Evolutionary conservation across 1,139 yeast species (phyloP).

Genomic region (Insectozyma bohioensis): DNA sequence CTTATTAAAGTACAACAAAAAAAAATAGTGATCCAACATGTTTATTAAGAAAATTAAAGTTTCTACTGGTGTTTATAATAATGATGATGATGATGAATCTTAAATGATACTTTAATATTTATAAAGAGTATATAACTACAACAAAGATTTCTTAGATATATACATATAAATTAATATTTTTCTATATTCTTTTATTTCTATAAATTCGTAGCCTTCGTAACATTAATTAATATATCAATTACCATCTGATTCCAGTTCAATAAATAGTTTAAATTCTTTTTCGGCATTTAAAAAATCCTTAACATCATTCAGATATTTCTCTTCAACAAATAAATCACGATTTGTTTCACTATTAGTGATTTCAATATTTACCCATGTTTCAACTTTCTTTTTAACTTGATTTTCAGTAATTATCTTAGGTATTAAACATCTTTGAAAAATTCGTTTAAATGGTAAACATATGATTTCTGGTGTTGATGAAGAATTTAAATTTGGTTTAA

Average conservation of each 20-base stretch:
- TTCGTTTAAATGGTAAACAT: conserved; percentile 54
- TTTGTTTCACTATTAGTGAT: conserved; percentile 41
- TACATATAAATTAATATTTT: not conserved
- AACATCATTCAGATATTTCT: conserved; percentile 28
- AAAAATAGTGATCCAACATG: too few species aligned
- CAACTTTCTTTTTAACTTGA: conserved; percentile 25
- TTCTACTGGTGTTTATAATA: too few species aligned
- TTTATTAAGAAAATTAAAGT: too few species aligned
- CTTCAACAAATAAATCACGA: conserved; percentile 23
- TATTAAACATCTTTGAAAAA: conserved; percentile 49
- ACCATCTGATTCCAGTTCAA: conserved; percentile 28
- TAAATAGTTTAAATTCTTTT: conserved; percentile 32
- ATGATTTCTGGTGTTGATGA: conserved; percentile 41
- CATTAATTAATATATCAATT: too few species aligned
- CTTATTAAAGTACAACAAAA: conserved; percentile 48
- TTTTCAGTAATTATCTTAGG: conserved; percentile 21
- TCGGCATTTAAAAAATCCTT: conserved; percentile 41
- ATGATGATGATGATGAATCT: too few species aligned
- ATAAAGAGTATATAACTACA: too few species aligned
- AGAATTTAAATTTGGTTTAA: conserved; percentile 17
- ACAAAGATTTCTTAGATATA: conserved; percentile 2
- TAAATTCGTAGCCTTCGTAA: too few species aligned
- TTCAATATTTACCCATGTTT: conserved; percentile 45
- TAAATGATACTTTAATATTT: too few species aligned
- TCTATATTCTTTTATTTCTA: not conserved